Evolutionary conservation across 2,329 filamentous ascomycete species (phyloP).

Genomic region (Talaromyces sp.): DNA sequence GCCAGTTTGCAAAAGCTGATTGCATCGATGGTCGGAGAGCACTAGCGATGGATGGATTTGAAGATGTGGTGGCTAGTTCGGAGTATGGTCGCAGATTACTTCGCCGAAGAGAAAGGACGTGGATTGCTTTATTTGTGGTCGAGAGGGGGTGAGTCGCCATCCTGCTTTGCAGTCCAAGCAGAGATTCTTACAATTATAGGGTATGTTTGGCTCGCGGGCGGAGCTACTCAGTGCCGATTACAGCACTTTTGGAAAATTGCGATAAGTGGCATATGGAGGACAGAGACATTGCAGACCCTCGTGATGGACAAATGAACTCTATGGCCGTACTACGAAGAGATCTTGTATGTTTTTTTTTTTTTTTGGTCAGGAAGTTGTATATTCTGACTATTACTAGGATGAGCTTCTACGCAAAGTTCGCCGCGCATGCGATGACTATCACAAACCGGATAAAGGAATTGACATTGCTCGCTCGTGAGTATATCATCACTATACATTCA

Average conservation of each 20-base stretch:
- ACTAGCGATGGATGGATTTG: constrained; percentile 65
- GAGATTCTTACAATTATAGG: constrained; percentile 29
- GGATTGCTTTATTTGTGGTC: constrained; percentile 69
- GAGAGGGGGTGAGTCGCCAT: constrained; percentile 57
- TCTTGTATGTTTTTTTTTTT: constrained; percentile 47
- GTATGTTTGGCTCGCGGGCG: constrained; percentile 68
- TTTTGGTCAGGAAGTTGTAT: constrained; percentile 10
- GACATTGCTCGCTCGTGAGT: constrained; percentile 34
- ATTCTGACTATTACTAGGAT: constrained; percentile 25
- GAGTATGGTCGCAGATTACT: constrained; percentile 60
- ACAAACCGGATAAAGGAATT: constrained; percentile 29
- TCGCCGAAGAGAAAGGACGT: constrained; percentile 63
- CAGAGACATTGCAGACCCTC: constrained; percentile 59
- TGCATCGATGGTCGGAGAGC: constrained; percentile 66
- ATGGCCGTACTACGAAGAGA: constrained; percentile 68
- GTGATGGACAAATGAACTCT: constrained; percentile 68
- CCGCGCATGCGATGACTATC: constrained; percentile 39
- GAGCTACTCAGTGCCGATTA: constrained; percentile 65
- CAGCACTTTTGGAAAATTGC: constrained; percentile 62
- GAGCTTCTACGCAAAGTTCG: constrained; percentile 30
- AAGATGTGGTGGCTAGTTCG: constrained; percentile 59
- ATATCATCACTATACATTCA: not conserved
- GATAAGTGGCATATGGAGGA: constrained; percentile 61
- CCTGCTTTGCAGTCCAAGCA: not conserved
- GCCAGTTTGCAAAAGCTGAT: constrained; percentile 59